phyloP scores from a whole-genome alignment of 163 green algal species.

The Scenedesmus sp. region DNA sequence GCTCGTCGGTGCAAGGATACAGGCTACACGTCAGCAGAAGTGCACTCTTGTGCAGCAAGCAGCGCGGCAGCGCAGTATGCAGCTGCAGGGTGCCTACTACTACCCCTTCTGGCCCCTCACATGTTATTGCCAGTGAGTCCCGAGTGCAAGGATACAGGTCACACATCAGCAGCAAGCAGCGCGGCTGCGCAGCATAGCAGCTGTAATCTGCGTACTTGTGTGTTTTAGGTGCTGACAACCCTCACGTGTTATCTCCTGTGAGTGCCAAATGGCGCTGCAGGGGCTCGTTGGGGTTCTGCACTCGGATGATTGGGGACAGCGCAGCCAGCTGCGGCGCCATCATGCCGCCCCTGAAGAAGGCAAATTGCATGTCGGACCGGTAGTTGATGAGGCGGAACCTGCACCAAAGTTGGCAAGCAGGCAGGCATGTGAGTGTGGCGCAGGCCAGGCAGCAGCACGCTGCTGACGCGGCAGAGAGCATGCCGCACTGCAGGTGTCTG shows the following conservation, averaged over 20 bases:
- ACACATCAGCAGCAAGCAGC: too few relatives aligned
- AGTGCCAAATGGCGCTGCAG: conserved; percentile 64
- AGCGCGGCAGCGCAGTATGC: too few relatives aligned
- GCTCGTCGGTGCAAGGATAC: too few relatives aligned
- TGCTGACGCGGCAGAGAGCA: background rate
- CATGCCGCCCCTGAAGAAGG: conserved; percentile 69
- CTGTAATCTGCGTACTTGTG: too few relatives aligned
- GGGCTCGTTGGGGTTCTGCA: conserved; percentile 59
- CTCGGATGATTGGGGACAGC: conserved; percentile 42
- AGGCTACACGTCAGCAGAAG: too few relatives aligned
- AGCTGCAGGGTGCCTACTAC: too few relatives aligned
- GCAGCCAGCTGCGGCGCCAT: conserved; percentile 58
- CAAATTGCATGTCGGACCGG: conserved; percentile 70
- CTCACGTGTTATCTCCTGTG: conserved; percentile 52
- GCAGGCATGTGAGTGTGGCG: background rate
- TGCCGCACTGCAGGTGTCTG: background rate
- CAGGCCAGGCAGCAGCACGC: background rate
- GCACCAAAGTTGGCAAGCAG: background rate
- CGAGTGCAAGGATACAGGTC: too few relatives aligned
- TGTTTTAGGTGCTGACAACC: background rate
- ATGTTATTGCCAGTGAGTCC: too few relatives aligned
- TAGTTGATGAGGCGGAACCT: conserved; percentile 84
- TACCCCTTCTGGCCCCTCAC: too few relatives aligned
- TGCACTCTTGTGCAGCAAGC: too few relatives aligned
- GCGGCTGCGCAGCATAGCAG: background rate